Percentiles rank a stretch among this genome's conserved stretches.
Conservation (phyloP, 768 basidiomycete genomes). For the Auriscalpium microsporum region DNA sequence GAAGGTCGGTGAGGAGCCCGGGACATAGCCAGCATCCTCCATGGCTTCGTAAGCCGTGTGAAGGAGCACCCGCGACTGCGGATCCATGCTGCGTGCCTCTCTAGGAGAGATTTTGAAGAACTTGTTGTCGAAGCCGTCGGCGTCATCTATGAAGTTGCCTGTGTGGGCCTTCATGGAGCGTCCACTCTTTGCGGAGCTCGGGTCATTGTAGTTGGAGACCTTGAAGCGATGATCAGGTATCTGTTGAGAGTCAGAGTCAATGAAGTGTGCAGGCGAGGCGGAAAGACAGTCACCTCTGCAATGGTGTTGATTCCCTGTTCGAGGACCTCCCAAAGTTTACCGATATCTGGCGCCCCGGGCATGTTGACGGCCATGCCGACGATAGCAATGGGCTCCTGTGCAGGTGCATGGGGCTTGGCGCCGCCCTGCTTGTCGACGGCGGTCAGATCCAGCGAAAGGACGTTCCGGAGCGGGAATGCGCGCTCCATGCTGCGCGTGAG, state of each 20-base stretch:
- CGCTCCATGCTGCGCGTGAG: constrained; percentile 32
- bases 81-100: constrained; percentile 70
- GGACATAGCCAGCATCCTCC: constrained; percentile 64
- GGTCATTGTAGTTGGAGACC: constrained; percentile 29
- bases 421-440: not conserved
- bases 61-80: constrained; percentile 63
- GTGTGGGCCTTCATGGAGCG: constrained; percentile 42
- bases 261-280: not conserved
- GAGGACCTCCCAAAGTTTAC: constrained; percentile 52
- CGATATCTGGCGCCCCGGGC: constrained; percentile 41
- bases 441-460: constrained; percentile 6
- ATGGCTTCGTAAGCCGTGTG: constrained; percentile 61
- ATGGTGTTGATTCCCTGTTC: constrained; percentile 48
- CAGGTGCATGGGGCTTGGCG: constrained; percentile 9
- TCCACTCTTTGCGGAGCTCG: constrained; percentile 20
- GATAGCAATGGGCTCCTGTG: constrained; percentile 54
- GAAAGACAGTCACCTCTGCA: constrained; percentile 35
- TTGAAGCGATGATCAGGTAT: constrained; percentile 55
- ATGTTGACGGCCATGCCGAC: constrained; percentile 60
- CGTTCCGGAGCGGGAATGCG: constrained; percentile 18
- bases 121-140: constrained; percentile 55
- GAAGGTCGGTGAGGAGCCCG: constrained; percentile 43
- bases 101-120: constrained; percentile 71
- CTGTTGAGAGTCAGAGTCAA: constrained; percentile 26
- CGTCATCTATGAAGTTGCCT: constrained; percentile 56